Conservation (phyloP, 176 grass and related monocot genomes). For the Saccharum officinarum region DNA sequence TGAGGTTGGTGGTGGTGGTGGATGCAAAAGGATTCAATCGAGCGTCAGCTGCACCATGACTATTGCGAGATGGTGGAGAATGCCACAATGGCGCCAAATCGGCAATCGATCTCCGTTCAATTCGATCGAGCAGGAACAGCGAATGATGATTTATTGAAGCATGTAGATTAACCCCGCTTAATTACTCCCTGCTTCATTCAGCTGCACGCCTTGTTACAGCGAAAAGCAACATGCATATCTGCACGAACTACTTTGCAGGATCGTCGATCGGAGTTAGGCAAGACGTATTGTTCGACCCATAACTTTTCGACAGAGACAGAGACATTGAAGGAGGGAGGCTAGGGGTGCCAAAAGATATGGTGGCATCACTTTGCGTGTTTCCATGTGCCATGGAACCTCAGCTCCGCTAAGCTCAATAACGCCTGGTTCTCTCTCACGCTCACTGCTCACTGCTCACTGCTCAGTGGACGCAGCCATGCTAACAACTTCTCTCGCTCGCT, state of each 20-base stretch:
- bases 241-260: neutral
- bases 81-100: too few relatives aligned
- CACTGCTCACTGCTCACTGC: neutral
- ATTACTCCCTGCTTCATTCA: too few relatives aligned
- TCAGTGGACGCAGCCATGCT: constrained; percentile 18
- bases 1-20: neutral
- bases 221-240: neutral
- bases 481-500: constrained; percentile 11
- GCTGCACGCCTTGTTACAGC: too few relatives aligned
- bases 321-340: neutral
- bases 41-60: neutral
- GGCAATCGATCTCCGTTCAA: too few relatives aligned
- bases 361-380: constrained; percentile 35
- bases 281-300: constrained; percentile 13
- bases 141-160: too few relatives aligned
- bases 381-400: constrained; percentile 37
- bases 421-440: neutral
- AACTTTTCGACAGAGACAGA: neutral
- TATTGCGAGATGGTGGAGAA: too few relatives aligned
- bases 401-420: neutral
- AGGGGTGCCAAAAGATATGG: neutral
- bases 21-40: neutral
- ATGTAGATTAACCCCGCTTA: too few relatives aligned
- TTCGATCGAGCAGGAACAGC: too few relatives aligned
- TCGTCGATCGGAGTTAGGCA: constrained; percentile 5